Percentiles rank a stretch among this genome's conserved stretches.
Conservation (phyloP, 2,329 filamentous ascomycete genomes). For the Cladosporium phlei region DNA sequence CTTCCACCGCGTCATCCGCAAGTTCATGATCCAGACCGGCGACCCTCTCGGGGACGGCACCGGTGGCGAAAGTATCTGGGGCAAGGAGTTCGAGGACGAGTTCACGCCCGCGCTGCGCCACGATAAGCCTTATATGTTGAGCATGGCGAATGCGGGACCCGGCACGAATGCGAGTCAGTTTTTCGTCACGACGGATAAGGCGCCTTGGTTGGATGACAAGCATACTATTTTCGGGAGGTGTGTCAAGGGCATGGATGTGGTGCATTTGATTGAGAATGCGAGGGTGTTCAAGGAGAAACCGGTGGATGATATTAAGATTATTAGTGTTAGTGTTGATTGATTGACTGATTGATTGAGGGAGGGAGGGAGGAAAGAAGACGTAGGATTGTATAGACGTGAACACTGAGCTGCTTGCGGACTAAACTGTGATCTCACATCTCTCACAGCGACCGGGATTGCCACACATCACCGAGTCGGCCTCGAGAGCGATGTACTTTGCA, state of each 20-base stretch:
- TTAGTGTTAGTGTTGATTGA: constrained; percentile 60
- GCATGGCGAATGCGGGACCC: constrained; percentile 95
- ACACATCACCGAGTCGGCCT: too few relatives aligned
- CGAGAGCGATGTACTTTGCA: too few relatives aligned
- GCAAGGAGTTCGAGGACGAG: constrained; percentile 87
- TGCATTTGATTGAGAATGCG: constrained; percentile 91
- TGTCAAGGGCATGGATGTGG: constrained; percentile 84
- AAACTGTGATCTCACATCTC: too few relatives aligned
- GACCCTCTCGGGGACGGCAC: constrained; percentile 86
- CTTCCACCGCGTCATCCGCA: constrained; percentile 93
- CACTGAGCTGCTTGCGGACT: too few relatives aligned
- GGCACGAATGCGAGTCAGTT: constrained; percentile 96
- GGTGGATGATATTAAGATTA: constrained; percentile 93
- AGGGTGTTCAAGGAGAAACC: constrained; percentile 89
- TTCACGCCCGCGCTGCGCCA: constrained; percentile 79
- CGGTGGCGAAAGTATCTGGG: constrained; percentile 88
- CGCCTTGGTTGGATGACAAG: constrained; percentile 92
- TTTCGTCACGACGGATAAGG: constrained; percentile 97
- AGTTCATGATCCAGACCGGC: constrained; percentile 95
- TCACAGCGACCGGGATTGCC: too few relatives aligned
- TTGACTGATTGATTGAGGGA: too few relatives aligned
- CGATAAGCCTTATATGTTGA: constrained; percentile 92
- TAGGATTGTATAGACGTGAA: too few relatives aligned
- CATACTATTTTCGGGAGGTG: constrained; percentile 94
- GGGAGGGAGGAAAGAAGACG: too few relatives aligned